phyloP scores from a whole-genome alignment of 495 filamentous ascomycete genomes.

The Antarctomyces pellizariae region DNA sequence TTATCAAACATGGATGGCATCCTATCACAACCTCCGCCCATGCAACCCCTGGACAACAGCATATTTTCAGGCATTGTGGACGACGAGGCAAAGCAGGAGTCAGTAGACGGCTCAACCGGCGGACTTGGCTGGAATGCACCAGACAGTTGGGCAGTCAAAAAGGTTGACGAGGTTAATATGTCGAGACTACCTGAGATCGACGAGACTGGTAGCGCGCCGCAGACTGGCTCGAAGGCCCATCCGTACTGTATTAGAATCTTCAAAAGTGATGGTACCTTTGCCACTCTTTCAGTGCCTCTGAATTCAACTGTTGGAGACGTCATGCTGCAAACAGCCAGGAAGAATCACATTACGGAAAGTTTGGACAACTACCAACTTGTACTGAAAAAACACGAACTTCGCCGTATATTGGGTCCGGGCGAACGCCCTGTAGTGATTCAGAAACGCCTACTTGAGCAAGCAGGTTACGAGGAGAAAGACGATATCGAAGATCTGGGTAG shows the following conservation, averaged over 20 bases:
- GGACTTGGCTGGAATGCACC: slow-evolving; percentile 57
- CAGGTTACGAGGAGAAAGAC: slow-evolving; percentile 74
- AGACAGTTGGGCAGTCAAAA: slow-evolving; percentile 79
- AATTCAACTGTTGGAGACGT: slow-evolving; percentile 70
- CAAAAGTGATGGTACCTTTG: slow-evolving; percentile 78
- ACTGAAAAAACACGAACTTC: slow-evolving; percentile 78
- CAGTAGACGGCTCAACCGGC: slow-evolving; percentile 18
- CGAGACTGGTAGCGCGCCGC: slow-evolving; percentile 27
- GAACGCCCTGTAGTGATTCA: slow-evolving; percentile 84
- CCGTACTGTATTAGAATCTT: slow-evolving; percentile 92
- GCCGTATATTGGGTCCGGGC: slow-evolving; percentile 46
- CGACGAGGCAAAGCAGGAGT: slow-evolving; percentile 17
- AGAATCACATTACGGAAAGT: slow-evolving; percentile 75
- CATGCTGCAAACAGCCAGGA: slow-evolving; percentile 61
- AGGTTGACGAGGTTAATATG: slow-evolving; percentile 38
- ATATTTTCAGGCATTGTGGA: slow-evolving; percentile 28
- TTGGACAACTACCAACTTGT: slow-evolving; percentile 88
- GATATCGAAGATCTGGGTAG: slow-evolving; percentile 85
- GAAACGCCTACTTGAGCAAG: slow-evolving; percentile 75
- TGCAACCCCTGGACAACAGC: slow-evolving; percentile 34
- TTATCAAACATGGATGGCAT: slow-evolving; percentile 70
- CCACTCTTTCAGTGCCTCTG: slow-evolving; percentile 58
- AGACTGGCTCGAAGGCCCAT: slow-evolving; percentile 37
- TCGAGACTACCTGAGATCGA: slow-evolving; percentile 33
- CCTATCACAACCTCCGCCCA: slow-evolving; percentile 34